A percentile compares a stretch with the other conserved stretches of the same genome.
Evolutionary conservation across 2,329 filamentous ascomycete genomes (phyloP).

Genomic region (Pseudocercospora pini-densiflorae): DNA sequence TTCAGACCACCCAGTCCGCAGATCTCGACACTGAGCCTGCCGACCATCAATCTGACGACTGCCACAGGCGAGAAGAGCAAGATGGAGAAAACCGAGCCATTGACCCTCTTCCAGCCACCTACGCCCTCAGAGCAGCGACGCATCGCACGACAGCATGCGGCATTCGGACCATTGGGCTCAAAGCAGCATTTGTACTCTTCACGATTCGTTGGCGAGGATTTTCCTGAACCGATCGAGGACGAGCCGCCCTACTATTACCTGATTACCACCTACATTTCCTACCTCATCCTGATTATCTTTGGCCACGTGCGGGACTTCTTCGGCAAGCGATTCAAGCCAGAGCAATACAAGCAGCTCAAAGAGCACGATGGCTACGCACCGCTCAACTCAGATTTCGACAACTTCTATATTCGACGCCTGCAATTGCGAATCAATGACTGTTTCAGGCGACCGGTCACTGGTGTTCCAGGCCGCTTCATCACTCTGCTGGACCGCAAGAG

Average conservation of each 20-base stretch:
- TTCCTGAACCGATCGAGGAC: constrained; percentile 85
- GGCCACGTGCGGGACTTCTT: constrained; percentile 98
- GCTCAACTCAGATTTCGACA: constrained; percentile 97
- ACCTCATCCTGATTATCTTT: constrained; percentile 92
- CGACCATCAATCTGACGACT: constrained; percentile 89
- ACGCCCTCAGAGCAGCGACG: constrained; percentile 80
- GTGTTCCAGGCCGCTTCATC: constrained; percentile 92
- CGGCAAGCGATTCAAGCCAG: constrained; percentile 88
- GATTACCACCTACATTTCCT: constrained; percentile 97
- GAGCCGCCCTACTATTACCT: constrained; percentile 97
- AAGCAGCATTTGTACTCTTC: constrained; percentile 86
- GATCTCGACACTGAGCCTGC: constrained; percentile 77
- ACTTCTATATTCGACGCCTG: constrained; percentile 91
- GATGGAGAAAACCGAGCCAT: constrained; percentile 73
- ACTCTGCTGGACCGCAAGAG: constrained; percentile 90
- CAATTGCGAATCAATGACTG: constrained; percentile 97
- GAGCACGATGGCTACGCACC: constrained; percentile 88
- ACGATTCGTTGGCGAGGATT: constrained; percentile 78
- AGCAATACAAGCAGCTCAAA: constrained; percentile 83
- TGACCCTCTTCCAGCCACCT: constrained; percentile 85
- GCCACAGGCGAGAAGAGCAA: constrained; percentile 76
- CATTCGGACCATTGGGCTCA: constrained; percentile 85
- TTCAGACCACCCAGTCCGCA: constrained; percentile 67
- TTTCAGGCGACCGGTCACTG: constrained; percentile 89
- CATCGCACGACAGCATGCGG: constrained; percentile 78